Evolutionary conservation across 768 basidiomycete species (phyloP).

Genomic region (Tricholoma flavovirens): DNA sequence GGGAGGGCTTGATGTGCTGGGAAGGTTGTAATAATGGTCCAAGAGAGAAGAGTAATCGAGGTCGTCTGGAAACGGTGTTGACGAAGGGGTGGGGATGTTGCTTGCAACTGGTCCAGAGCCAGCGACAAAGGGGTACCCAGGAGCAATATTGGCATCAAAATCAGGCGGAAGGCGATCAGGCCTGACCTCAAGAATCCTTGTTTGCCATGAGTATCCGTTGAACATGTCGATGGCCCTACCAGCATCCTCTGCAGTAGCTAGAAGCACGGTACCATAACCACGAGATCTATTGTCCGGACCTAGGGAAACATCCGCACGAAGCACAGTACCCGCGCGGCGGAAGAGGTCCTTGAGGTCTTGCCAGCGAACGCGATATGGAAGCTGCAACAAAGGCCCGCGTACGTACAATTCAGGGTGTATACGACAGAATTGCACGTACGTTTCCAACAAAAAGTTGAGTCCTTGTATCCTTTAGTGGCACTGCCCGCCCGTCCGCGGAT

Average conservation of each 20-base stretch:
- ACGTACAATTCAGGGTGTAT: conserved; percentile 3
- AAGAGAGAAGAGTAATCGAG: conserved; percentile 17
- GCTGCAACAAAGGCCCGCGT: conserved; percentile 35
- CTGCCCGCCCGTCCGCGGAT: conserved; percentile 38
- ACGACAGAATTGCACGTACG: conserved; percentile 40
- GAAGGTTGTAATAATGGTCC: conserved; percentile 24
- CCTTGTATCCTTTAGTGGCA: conserved; percentile 72
- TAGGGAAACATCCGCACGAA: conserved; percentile 72
- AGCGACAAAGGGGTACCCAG: conserved; percentile 9
- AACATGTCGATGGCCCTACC: conserved; percentile 93
- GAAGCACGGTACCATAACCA: conserved; percentile 91
- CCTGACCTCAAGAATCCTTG: conserved; percentile 84
- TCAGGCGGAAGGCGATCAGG: conserved; percentile 76
- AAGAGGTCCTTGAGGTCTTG: conserved; percentile 75
- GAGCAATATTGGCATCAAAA: conserved; percentile 36
- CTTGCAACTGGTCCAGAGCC: background rate
- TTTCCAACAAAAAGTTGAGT: conserved; percentile 97
- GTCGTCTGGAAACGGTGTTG: conserved; percentile 5
- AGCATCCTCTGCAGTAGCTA: conserved; percentile 93
- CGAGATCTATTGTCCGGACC: conserved; percentile 88
- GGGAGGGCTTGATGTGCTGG: conserved; percentile 17
- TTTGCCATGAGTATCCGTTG: conserved; percentile 97
- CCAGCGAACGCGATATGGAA: conserved; percentile 97
- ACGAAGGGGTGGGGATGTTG: background rate
- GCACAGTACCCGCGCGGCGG: conserved; percentile 86